Conservation (phyloP, 352 stramenopile genomes). For the Phytopythium oedochilum region DNA sequence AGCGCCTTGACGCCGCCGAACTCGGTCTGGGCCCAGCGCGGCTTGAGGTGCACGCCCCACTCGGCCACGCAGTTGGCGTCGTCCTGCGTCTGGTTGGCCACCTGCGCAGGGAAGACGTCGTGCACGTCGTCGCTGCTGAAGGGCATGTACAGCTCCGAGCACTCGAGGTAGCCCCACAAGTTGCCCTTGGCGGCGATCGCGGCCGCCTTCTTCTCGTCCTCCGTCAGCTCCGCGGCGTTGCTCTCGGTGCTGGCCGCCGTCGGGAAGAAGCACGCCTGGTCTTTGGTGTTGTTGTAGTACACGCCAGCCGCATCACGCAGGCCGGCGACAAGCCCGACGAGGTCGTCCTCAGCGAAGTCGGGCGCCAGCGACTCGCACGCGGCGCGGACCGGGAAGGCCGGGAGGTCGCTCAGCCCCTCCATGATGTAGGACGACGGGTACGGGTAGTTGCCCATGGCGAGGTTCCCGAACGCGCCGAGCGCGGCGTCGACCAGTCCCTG, state of each 20-base stretch:
- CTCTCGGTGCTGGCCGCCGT: background rate
- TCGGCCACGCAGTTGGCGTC: constrained; percentile 24
- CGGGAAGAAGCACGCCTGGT: constrained; percentile 28
- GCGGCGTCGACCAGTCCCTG: constrained; percentile 3
- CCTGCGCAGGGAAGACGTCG: constrained; percentile 26
- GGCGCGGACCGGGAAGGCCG: constrained; percentile 29
- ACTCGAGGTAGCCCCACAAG: constrained; percentile 47
- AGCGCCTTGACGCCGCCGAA: constrained; percentile 52
- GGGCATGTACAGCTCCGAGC: constrained; percentile 44
- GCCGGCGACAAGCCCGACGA: constrained; percentile 15
- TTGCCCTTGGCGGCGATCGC: constrained; percentile 27
- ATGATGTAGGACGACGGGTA: constrained; percentile 50
- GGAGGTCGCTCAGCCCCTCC: constrained; percentile 27
- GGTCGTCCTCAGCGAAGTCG: constrained; percentile 16
- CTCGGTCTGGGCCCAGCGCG: constrained; percentile 32
- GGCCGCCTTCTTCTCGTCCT: constrained; percentile 11
- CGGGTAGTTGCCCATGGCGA: constrained; percentile 46
- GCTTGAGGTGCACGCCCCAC: constrained; percentile 43
- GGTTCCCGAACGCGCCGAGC: constrained; percentile 18
- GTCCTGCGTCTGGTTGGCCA: constrained; percentile 22
- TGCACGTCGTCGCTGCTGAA: constrained; percentile 31
- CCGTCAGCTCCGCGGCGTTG: constrained; percentile 15
- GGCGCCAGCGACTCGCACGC: constrained; percentile 26
- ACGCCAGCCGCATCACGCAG: constrained; percentile 35
- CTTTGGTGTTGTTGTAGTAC: constrained; percentile 42